These are phyloP conservation scores for Suillus luteus DNA, from an alignment of 768 basidiomycete species.

Conservation along the genomic window DNA sequence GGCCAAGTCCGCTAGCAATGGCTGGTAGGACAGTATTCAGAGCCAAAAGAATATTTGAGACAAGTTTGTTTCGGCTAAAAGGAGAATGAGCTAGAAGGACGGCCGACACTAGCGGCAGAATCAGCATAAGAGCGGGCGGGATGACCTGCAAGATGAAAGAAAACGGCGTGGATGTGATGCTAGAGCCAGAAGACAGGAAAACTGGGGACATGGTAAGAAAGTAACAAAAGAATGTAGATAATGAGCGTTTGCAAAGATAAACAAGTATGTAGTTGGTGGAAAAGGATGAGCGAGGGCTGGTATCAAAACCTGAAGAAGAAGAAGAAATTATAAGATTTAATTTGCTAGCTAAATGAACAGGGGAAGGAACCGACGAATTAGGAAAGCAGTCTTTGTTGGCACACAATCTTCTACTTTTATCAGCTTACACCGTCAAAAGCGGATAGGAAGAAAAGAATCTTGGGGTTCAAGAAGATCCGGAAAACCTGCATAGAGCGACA, in stretches of 20 bases:
- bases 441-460: not conserved
- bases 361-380: conserved; percentile 5
- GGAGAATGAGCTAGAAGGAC: conserved; percentile 15
- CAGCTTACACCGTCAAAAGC: not conserved
- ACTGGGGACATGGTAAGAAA: conserved; percentile 1
- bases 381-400: not conserved
- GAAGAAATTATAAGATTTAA: conserved; percentile 10
- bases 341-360: conserved; percentile 6
- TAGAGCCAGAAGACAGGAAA: not conserved
- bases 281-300: not conserved
- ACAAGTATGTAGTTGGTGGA: not conserved
- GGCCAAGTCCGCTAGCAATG: conserved; percentile 23
- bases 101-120: conserved; percentile 25
- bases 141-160: conserved; percentile 13
- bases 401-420: not conserved
- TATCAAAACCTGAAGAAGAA: not conserved
- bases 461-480: no score
- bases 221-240: conserved; percentile 7
- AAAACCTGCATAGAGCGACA: no score
- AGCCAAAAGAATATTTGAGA: conserved; percentile 16
- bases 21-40: conserved; percentile 28
- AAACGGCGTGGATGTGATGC: not conserved
- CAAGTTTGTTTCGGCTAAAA: conserved; percentile 13
- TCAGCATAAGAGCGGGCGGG: conserved; percentile 28
- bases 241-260: conserved; percentile 2